Base-by-base conservation (phyloP, 345 rosid genomes). In the Laguncularia racemosa region DNA sequence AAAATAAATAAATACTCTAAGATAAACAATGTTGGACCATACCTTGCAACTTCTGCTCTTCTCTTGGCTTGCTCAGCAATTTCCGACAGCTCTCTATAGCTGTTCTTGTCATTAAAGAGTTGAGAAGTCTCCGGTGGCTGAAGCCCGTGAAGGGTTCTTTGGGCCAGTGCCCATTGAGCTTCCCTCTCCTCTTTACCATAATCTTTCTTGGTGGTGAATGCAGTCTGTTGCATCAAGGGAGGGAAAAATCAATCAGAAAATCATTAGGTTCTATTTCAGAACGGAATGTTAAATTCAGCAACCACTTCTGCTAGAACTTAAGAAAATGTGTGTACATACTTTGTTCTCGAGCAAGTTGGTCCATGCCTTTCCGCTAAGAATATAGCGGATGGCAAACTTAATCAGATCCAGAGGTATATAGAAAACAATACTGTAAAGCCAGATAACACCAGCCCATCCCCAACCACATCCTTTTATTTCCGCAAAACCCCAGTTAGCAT, bases 391-490 rank as follows among this genome's bases (percentile, higher is more conserved):
- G 38, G 74, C 73, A 18, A 93, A 93, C 71, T 89, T 93, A 59
- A 93, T 48, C 18, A 87, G 0, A 66, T 93, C 99, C 12, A 86
- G 83, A 12, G 99, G 99, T 20, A 89, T 0, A 20, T 87, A 93
- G 75, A 77, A 76, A 49, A 93, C 68, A 28, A 85, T 3, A 47
- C 97, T 93, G 69, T 63, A 93, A 44, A 93, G 73, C 99, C 99
- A 92, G 16, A 92, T 81, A 21, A 77, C 76, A 14, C 81, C 95
- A 4, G 97, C 98, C 98, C 98, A 92, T 71, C 96, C 93, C 91
- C 93, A 82, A 13, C 98, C 97, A 20, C 74, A 63, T 44, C 98
- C 98, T 71, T 77, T 44, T 26, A 92, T 75, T 63, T 70, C 81
- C 45, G 98, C 98, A 50, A 92, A 92, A 20, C 72, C 75, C 96